phyloP scores from a whole-genome alignment of 2,329 filamentous ascomycete species.

The Paecilomyces niveus region DNA sequence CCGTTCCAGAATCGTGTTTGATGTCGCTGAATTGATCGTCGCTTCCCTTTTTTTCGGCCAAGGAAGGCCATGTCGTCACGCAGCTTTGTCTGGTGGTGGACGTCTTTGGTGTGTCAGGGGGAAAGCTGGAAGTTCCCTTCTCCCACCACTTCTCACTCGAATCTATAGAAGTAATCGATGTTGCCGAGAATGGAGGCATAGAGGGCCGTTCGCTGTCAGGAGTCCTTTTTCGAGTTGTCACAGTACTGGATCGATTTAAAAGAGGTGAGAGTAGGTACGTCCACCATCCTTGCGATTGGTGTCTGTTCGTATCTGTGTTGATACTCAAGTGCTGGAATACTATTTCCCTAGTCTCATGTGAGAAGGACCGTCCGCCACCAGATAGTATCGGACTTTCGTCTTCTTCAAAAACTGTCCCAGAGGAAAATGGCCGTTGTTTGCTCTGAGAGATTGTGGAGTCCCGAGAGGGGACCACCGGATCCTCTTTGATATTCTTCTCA shows the following conservation, averaged over 20 bases:
- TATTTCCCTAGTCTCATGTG: slow-evolving; percentile 22
- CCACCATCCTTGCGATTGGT: slow-evolving; percentile 45
- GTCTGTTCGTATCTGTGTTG: slow-evolving; percentile 30
- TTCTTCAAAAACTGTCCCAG: slow-evolving; percentile 30
- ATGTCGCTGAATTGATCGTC: neutral
- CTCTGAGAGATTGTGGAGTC: slow-evolving; percentile 13
- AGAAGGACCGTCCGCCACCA: slow-evolving; percentile 15
- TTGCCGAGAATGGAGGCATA: slow-evolving; percentile 16
- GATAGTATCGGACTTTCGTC: slow-evolving; percentile 15
- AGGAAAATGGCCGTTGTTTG: slow-evolving; percentile 25
- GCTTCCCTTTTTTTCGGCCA: slow-evolving; percentile 8
- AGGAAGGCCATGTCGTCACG: slow-evolving; percentile 13
- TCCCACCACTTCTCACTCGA: slow-evolving; percentile 21
- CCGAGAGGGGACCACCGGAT: slow-evolving; percentile 6
- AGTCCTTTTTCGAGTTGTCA: slow-evolving; percentile 21
- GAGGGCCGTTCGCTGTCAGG: slow-evolving; percentile 16
- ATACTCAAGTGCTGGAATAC: slow-evolving; percentile 25
- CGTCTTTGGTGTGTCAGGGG: slow-evolving; percentile 24
- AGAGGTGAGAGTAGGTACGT: slow-evolving; percentile 41
- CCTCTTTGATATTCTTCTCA: slow-evolving; percentile 6
- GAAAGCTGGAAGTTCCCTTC: slow-evolving; percentile 21
- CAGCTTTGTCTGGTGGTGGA: slow-evolving; percentile 6
- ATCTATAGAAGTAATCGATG: slow-evolving; percentile 9
- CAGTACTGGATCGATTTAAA: slow-evolving; percentile 29
- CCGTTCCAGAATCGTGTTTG: neutral